Base-by-base conservation (phyloP, 768 basidiomycete genomes). In the Suillus occidentalis region DNA sequence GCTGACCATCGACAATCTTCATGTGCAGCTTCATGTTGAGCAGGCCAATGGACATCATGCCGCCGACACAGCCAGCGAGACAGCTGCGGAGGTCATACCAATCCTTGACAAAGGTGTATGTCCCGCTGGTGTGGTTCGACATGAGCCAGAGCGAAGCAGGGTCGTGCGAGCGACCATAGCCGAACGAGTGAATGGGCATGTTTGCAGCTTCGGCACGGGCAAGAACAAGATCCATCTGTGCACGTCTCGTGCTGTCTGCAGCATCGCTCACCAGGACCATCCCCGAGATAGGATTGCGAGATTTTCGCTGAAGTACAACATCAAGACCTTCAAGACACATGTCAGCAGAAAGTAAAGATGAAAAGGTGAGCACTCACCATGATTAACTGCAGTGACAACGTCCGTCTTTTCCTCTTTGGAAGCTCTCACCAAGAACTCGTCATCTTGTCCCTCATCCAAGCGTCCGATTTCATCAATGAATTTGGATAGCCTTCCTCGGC, bases 81-180 rank as follows among this genome's bases (percentile, higher is more conserved):
- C 95, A 92, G 71, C 91, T 89, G 28, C 93, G 89, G 37, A 99
- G 87, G 75, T 98, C 94, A 75, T 98, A 96, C 92, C 96, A 98
- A 73, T 97, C 97, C 78, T 92, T 93, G 66, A 98, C 95, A 71
- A 97, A 99, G 5, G 96, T 98, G 79, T 99, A 99, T 36, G 95
- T 97, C 31, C 97, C 97, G 68, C 88, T 88, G 3, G 97, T 98
- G 76, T 99, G 95, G 76, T 98, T 99, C 12, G 96, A 98, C 85
- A 99, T 96, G 55, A 99, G 88, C 97, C 97, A 99, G 40, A 99
- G 85, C 8, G 95, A 97, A 16, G 94, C 94, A 20, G 97, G 97
- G 76, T 99, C 97, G 73, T 99, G 97, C 18, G 94, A 92, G 65
- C 94, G 92, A 34, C 96, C 97, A 72, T 97, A 99, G 60, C 97